These are phyloP conservation scores for Quercus gilva DNA, from an alignment of 306 rosid species.

Conservation along the genomic window DNA sequence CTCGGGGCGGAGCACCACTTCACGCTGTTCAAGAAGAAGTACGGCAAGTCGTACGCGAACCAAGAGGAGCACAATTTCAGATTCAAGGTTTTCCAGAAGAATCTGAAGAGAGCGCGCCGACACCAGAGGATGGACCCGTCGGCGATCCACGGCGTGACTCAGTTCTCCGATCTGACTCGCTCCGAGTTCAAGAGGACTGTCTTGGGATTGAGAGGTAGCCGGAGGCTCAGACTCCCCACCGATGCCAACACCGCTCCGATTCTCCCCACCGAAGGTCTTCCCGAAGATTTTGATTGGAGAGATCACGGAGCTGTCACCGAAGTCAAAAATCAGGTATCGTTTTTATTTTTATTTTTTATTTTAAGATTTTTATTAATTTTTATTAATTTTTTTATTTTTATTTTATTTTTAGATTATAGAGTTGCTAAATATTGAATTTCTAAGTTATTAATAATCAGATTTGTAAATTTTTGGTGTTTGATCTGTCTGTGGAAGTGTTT, in stretches of 20 bases:
- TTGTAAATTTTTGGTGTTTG: too few species aligned
- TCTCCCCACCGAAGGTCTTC: slow-evolving; percentile 78
- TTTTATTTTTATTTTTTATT: background rate
- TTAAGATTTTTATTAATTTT: too few species aligned
- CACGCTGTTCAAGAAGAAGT: slow-evolving; percentile 57
- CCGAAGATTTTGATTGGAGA: slow-evolving; percentile 89
- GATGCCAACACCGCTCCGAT: slow-evolving; percentile 74
- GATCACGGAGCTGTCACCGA: slow-evolving; percentile 74
- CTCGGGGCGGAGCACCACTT: slow-evolving; percentile 82
- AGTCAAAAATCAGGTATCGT: slow-evolving; percentile 77
- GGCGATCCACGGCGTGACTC: slow-evolving; percentile 82
- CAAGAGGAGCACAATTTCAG: slow-evolving; percentile 71
- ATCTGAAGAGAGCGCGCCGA: slow-evolving; percentile 61
- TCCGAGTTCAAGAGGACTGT: slow-evolving; percentile 58
- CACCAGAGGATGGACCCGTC: slow-evolving; percentile 84
- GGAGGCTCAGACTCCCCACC: slow-evolving; percentile 46
- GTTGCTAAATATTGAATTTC: too few species aligned
- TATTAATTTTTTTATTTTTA: background rate
- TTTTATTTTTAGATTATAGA: background rate
- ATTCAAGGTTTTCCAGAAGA: slow-evolving; percentile 64
- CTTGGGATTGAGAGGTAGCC: slow-evolving; percentile 56
- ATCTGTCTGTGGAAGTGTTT: too few species aligned
- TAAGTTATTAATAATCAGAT: too few species aligned
- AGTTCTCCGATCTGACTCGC: slow-evolving; percentile 75
- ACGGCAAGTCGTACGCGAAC: slow-evolving; percentile 56